Conservation (phyloP, 768 basidiomycete species). For the Dioszegia crocea region DNA sequence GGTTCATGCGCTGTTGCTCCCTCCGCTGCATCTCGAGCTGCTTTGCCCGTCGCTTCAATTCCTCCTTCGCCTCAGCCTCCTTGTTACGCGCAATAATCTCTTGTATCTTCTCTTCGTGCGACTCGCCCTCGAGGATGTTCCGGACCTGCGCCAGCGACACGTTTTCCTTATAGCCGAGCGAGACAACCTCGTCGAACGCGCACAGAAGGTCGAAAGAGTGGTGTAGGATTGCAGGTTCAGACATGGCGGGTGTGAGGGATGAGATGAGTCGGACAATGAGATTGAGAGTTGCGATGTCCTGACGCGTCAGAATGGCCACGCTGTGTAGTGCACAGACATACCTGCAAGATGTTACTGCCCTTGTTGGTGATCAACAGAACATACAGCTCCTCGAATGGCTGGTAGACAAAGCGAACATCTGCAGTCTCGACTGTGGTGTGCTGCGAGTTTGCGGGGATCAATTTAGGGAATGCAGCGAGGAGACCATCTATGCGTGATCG, state of each 20-base stretch:
- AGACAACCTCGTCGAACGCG: constrained; percentile 95
- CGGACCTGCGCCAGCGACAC: constrained; percentile 54
- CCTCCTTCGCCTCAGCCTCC: constrained; percentile 98
- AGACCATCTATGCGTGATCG: constrained; percentile 89
- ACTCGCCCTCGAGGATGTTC: constrained; percentile 55
- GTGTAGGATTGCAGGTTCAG: constrained; percentile 68
- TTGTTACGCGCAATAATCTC: constrained; percentile 99
- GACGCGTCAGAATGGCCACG: background rate
- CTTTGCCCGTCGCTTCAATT: constrained; percentile 94
- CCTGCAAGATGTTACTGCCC: constrained; percentile 92
- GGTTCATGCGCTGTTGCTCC: constrained; percentile 77
- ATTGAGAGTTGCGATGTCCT: constrained; percentile 91
- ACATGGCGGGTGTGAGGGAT: constrained; percentile 48
- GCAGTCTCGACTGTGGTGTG: constrained; percentile 94
- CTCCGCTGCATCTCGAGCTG: constrained; percentile 96
- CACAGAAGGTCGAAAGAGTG: constrained; percentile 90
- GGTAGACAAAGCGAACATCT: constrained; percentile 94
- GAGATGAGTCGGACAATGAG: constrained; percentile 91
- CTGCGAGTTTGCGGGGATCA: constrained; percentile 89
- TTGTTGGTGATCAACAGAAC: constrained; percentile 97
- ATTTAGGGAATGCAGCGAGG: constrained; percentile 92
- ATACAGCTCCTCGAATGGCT: constrained; percentile 93
- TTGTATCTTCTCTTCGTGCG: constrained; percentile 67
- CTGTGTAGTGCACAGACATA: constrained; percentile 18
- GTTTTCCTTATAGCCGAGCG: constrained; percentile 63